Conservation (phyloP, 768 basidiomycete species). For the Boletus fagicola region DNA sequence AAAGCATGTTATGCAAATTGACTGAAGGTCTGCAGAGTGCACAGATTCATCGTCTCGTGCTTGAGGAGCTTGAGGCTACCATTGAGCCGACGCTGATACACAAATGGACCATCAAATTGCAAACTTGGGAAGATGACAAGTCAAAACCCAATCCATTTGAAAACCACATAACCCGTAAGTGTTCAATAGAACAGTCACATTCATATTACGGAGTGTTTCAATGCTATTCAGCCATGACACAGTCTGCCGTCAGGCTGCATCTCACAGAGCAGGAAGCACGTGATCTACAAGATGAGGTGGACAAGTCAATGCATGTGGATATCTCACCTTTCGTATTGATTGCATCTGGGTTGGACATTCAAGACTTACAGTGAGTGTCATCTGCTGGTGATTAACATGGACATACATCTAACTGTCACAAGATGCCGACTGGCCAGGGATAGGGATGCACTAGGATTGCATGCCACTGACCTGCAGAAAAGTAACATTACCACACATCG, state of each 20-base stretch:
- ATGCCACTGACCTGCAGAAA: constrained; percentile 1
- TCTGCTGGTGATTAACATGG: no score
- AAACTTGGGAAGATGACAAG: not conserved
- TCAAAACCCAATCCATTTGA: not conserved
- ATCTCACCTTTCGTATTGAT: not conserved
- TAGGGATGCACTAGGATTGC: not conserved
- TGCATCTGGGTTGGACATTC: not conserved
- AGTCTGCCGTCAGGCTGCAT: not conserved
- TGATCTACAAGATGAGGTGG: not conserved
- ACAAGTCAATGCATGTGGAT: not conserved
- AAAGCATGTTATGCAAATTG: not conserved
- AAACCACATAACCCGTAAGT: not conserved
- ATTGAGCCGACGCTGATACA: not conserved
- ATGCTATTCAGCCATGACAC: not conserved
- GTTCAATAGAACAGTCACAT: no score
- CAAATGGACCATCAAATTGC: not conserved
- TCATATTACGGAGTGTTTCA: not conserved
- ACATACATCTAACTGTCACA: not conserved
- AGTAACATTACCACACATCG: not conserved
- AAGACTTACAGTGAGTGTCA: not conserved
- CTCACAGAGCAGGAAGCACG: not conserved
- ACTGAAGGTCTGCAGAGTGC: not conserved
- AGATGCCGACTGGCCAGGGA: not conserved
- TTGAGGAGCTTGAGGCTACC: not conserved
- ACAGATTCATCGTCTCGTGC: not conserved